Evolutionary conservation across 1,284 basidiomycete genomes (phyloP).

Genomic region (Fomitiporia mediterranea): DNA sequence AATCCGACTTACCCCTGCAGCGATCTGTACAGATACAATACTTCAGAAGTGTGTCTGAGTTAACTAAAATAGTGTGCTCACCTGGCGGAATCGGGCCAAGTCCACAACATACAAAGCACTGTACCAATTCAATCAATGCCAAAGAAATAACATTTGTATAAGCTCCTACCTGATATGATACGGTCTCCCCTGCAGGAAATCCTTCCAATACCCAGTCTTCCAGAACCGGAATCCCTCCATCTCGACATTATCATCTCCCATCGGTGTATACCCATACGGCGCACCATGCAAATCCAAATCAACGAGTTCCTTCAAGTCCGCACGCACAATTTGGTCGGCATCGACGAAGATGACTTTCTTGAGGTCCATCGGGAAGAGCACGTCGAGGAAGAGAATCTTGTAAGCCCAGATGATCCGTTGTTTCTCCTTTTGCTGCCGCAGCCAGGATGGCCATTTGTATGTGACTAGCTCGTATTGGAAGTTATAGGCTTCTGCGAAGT

Average conservation of each 20-base stretch:
- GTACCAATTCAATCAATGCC: conserved; percentile 13
- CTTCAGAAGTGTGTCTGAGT: neutral
- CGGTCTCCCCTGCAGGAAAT: conserved; percentile 74
- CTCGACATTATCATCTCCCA: conserved; percentile 92
- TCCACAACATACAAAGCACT: conserved; percentile 97
- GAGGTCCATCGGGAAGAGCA: conserved; percentile 96
- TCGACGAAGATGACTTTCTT: conserved; percentile 99
- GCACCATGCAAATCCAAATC: conserved; percentile 88
- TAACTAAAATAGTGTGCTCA: conserved; percentile 31
- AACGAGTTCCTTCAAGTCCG: conserved; percentile 91
- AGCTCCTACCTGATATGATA: conserved; percentile 86
- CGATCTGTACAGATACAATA: conserved; percentile 43
- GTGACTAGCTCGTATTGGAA: conserved; percentile 98
- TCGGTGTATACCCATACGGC: conserved; percentile 93
- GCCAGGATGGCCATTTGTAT: conserved; percentile 98
- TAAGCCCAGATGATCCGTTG: conserved; percentile 99
- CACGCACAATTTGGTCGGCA: conserved; percentile 93
- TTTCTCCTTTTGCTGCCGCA: conserved; percentile 95
- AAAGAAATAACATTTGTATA: conserved; percentile 1
- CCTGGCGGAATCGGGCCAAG: conserved; percentile 90
- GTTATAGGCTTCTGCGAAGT: conserved; percentile 82
- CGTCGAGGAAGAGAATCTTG: conserved; percentile 98
- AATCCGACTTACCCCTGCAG: conserved; percentile 63
- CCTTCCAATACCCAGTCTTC: conserved; percentile 94
- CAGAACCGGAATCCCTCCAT: conserved; percentile 99